Evolutionary conservation across 2,329 filamentous ascomycete species (phyloP), one percentile per base, ranked within the genome.

Genomic region (Leptographium flavum): DNA sequence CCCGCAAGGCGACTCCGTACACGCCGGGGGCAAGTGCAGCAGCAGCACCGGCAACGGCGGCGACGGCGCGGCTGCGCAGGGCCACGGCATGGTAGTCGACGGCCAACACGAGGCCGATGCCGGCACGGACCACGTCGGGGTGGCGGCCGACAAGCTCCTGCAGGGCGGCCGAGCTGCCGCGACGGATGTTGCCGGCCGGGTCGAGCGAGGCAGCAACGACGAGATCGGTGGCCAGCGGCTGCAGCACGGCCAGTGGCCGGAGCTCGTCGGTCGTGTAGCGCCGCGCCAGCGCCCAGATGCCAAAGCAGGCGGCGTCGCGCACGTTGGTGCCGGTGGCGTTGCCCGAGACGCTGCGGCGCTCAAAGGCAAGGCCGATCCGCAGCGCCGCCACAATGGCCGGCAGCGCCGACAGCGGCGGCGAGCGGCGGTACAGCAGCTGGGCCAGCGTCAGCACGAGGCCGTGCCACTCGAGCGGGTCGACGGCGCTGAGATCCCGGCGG

Each of bases 1-100:
- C 72, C 9, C 87, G 63, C 3, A 95, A 63, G 1, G 83, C 79
- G 39, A 72, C 68, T 59, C 85, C 85, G 47, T 80, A 80, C 50
- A 84, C 86, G 1, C 66, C 13, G 19, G 8, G 41, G 5, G 79
- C 75, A 5, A 96, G 64, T n/a, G 64, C 66, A 0, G 84, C 76
- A 1, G 83, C 82, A 32, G 72, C 71, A 13, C 77, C 65, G 0
- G 85, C 79, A 11, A 96, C 86, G 39, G 88, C 76, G 35, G 79
- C 72, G 55, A 94, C 81, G 4, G 88, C 90, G 52, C 85, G 75
- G 15, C 83, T 81, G 22, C 90, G 75, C n/a, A 93, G 72, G 3
- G 92, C 90, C 19, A 98, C 87, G 32, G 86, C 77, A 58, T 94
- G 87, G 57, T 95, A 98, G 57, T 98, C 92, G 1, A 96, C 85